Base-by-base conservation (phyloP, 73 alveolate genomes). In the Breviolum minutum region DNA sequence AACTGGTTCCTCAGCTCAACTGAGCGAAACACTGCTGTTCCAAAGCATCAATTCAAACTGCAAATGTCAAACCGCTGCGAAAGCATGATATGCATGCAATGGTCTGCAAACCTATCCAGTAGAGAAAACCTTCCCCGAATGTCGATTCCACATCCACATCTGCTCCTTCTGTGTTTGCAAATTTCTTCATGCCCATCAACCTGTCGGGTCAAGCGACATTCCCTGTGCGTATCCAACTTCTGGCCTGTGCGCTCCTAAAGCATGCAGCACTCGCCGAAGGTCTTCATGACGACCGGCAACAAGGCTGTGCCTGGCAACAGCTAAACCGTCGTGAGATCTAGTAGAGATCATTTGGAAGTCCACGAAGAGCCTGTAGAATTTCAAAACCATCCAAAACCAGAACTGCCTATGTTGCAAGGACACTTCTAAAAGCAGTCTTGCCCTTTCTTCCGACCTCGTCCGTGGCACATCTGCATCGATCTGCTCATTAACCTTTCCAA, bases 381-480 rank as follows among this genome's bases (percentile, higher is more conserved):
- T 68, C 1, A 14, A 68, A 22, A 17, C 77, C 77, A 14, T 17
- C 77, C 77, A 68, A 68, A 68, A 22, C 77, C 24, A 2, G 17
- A 68, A 22, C 24, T 68, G 77, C 24, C 24, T 68, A 1, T 68
- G 77, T 22, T 68, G 24, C 2, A 68, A 68, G 17, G 77, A 68
- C 24, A 68, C n/a, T 14, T 68, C 77, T 2, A 68, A 14, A 68
- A 17, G 17, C 77, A 22, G 24, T 68, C 77, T 68, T 22, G 77
- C 77, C 24, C 0, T 22, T 17, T 14, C 17, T 24, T n/a, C 12
- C 26, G 64, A 32, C 98, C 98, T 92, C 19, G 98, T 92, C n/a
- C 98, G 90, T 7, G 98, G 98, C 6, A 92, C 98, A 61, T 92
- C 98, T 60, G 98, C 98, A 74, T 92, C 80, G 68, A 92, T 92